These are phyloP conservation scores for Myxozyma lipomycoides DNA, from an alignment of 805 yeast species.

Conservation along the genomic window DNA sequence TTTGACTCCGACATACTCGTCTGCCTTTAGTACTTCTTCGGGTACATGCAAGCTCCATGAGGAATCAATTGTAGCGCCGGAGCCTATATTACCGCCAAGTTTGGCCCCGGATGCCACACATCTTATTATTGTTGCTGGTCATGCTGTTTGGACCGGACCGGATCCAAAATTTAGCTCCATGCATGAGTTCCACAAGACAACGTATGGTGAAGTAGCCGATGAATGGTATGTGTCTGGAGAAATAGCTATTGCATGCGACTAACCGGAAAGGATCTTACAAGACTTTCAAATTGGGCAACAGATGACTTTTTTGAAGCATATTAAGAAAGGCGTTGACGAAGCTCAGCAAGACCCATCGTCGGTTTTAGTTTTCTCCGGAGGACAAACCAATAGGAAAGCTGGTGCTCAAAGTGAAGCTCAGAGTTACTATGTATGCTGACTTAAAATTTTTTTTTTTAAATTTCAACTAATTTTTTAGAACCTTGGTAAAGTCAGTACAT, in stretches of 20 bases:
- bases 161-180: neutral
- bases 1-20: too few species aligned
- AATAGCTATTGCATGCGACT: neutral
- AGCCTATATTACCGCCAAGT: neutral
- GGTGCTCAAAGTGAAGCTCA: constrained; percentile 55
- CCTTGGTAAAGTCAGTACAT: constrained; percentile 10
- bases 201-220: constrained; percentile 44
- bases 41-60: too few species aligned
- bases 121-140: constrained; percentile 57
- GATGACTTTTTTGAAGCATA: constrained; percentile 59
- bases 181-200: constrained; percentile 30
- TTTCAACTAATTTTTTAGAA: constrained; percentile 30
- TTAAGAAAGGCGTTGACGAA: constrained; percentile 43
- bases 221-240: constrained; percentile 50
- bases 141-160: constrained; percentile 52
- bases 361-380: constrained; percentile 52
- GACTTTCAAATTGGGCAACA: constrained; percentile 70
- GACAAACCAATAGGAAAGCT: constrained; percentile 49
- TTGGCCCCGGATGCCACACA: constrained; percentile 27
- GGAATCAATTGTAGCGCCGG: too few species aligned
- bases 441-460: constrained; percentile 39
- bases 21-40: too few species aligned
- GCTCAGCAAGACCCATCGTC: constrained; percentile 37
- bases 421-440: constrained; percentile 17
- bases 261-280: constrained; percentile 41